Evolutionary conservation across 768 basidiomycete species (phyloP), one percentile per base, ranked within the genome.

Genomic region (Lentinus brumalis): DNA sequence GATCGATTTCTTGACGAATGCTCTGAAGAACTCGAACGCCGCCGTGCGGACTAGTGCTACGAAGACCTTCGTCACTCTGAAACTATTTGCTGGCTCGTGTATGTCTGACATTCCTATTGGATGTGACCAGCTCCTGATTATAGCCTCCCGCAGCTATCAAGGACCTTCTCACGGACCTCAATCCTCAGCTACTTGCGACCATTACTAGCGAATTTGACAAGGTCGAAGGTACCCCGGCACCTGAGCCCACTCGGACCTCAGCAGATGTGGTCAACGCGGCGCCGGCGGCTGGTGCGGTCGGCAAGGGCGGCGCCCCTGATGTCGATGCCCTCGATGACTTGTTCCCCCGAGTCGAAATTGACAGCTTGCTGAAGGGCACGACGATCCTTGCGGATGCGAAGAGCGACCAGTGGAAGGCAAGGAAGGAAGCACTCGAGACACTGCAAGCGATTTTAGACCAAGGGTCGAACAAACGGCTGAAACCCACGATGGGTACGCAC

Each of bases 351-450:
- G 91, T 98, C 42, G 97, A 99, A 68, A 79, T 98, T 42, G 96
- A 98, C 66, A 80, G 84, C 56, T 74, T 99, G 29, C 78, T 98
- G 56, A 89, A 89, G 64, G 89, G 89, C 26, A 93, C 93, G 0
- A 86, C 87, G 5, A 89, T 96, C 50, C 75, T 97, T 15, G 80
- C 86, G 2, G 93, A 94, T 67, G 81, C 88, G 10, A 95, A 93
- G 77, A 96, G 88, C 66, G 96, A 96, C 64, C 88, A 94, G 0
- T 99, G 96, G 96, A 98, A 98, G 77, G 86, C 85, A 1, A 89
- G 96, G 76, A 99, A 99, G 73, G 96, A 98, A 69, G 95, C 92
- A 3, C 79, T 98, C 59, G 97, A 98, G 73, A 78, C 80, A 0
- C 73, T 98, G 16, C 89, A 93, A 69, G 86, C 84, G 0, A 83